A percentile compares a stretch with the other conserved stretches of the same genome.
Evolutionary conservation across 2,329 filamentous ascomycete species (phyloP).

Genomic region (Zymoseptoria ardabiliae): DNA sequence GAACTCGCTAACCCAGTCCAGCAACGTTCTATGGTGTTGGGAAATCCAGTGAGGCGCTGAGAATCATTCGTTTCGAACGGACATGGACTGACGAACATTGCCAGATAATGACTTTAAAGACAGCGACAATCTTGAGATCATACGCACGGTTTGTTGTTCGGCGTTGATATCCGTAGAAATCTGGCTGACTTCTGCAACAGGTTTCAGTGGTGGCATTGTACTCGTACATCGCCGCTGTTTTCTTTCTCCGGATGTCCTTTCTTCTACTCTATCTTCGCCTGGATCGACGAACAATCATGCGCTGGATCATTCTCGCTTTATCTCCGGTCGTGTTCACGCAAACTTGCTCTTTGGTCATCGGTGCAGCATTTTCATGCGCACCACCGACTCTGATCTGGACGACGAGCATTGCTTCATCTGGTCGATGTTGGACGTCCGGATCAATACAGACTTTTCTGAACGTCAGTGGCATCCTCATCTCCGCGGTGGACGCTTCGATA

Average conservation of each 20-base stretch:
- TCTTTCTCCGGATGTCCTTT: slow-evolving; percentile 11
- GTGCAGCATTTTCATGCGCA: slow-evolving; percentile 7
- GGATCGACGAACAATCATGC: slow-evolving; percentile 10
- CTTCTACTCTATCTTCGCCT: slow-evolving; percentile 11
- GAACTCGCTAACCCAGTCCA: background rate
- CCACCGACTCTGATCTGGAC: slow-evolving; percentile 1
- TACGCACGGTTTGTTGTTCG: background rate
- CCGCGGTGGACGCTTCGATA: slow-evolving; percentile 5
- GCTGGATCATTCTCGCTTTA: slow-evolving; percentile 8
- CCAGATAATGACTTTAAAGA: background rate
- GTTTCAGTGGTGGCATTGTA: slow-evolving; percentile 7
- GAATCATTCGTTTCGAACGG: too few relatives aligned
- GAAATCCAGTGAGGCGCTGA: slow-evolving; percentile 5
- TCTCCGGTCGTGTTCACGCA: slow-evolving; percentile 5
- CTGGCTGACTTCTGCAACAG: background rate
- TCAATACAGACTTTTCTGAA: slow-evolving; percentile 10
- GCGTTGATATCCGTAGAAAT: background rate
- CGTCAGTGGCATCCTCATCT: slow-evolving; percentile 5
- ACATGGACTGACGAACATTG: background rate
- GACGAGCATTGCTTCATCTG: background rate
- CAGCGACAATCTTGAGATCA: background rate
- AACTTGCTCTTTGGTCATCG: slow-evolving; percentile 2
- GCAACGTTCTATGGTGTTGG: slow-evolving; percentile 12
- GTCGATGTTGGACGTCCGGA: slow-evolving; percentile 5
- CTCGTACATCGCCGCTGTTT: slow-evolving; percentile 6